Conservation (phyloP, 768 basidiomycete species). For the Kondoa malvinella region DNA sequence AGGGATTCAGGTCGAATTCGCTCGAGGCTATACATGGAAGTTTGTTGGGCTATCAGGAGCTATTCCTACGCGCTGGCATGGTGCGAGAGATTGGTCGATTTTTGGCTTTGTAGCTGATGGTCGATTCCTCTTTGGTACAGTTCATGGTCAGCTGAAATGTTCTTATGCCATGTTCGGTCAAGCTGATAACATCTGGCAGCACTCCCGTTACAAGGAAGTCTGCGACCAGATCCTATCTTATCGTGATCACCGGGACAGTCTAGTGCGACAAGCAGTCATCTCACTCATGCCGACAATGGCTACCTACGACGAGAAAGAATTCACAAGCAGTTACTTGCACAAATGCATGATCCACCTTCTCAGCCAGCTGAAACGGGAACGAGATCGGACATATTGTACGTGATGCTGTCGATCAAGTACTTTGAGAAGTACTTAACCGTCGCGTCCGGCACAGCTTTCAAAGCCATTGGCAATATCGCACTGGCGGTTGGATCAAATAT, state of each 20-base stretch:
- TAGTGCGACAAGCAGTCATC: constrained; percentile 86
- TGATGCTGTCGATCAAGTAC: neutral
- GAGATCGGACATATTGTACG: constrained; percentile 71
- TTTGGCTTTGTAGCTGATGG: no score
- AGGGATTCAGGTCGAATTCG: constrained; percentile 55
- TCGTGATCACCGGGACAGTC: constrained; percentile 65
- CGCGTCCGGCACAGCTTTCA: constrained; percentile 47
- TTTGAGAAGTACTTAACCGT: neutral
- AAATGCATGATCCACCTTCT: constrained; percentile 84
- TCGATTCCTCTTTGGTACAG: no score
- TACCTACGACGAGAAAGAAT: constrained; percentile 80
- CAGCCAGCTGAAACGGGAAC: constrained; percentile 69
- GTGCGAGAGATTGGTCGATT: constrained; percentile 36
- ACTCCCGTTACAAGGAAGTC: constrained; percentile 50
- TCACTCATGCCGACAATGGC: constrained; percentile 88
- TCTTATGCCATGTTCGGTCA: neutral
- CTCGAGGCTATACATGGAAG: constrained; percentile 87
- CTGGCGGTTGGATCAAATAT: constrained; percentile 81
- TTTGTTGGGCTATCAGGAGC: constrained; percentile 71
- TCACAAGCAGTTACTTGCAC: constrained; percentile 77
- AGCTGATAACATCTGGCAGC: constrained; percentile 30
- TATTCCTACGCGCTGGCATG: constrained; percentile 84
- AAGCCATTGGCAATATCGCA: constrained; percentile 90
- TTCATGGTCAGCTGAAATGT: no score
- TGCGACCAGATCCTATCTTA: constrained; percentile 81